Base-by-base conservation (phyloP, 305 asterid genomes). In the Petunia hybrid region DNA sequence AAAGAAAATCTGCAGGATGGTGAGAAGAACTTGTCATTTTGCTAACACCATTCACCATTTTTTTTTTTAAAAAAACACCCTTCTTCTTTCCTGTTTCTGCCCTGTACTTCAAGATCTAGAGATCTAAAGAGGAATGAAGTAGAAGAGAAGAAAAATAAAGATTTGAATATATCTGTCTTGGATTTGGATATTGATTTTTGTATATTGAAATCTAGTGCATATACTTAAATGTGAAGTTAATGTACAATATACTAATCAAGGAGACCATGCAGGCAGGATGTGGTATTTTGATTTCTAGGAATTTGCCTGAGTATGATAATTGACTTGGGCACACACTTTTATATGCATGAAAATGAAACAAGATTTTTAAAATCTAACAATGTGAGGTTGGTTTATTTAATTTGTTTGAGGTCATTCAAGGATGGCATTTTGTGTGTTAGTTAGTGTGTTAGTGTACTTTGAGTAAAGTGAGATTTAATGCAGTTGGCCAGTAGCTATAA, bases 1-100 rank as follows among this genome's bases (percentile, higher is more conserved):
- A 77, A 38, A 84, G 86, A 51, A 80, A 71, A 75, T 79, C 76
- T 6, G 84, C 81, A 40, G 89, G 76, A 22, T 79, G 82, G 31
- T n/a, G 43, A 39, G 68, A 78, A 73, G 74, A 66, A 39, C 76
- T 22, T 56, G 62, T 78, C 80, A 16, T 66, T 38, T 66, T 48
- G 74, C 74, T 66, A 13, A 67, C 68, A 53, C 73, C 73, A 55
- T 16, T 71, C 12, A 71, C 75, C 90, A 85, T 88, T 81, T 81
- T 82, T 43, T 40, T 53, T 51, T 53, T 64, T 22, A 0, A 0
- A 22, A 22, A 22, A 0, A 3, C 10, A 48, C 61, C 3, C 35
- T 6, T 7, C 4, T 8, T 2, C 9, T 16, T 3, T 13, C 59
- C 36, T 56, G 70, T 10, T 35, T 9, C 42, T 79, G 60, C 62